Evolutionary conservation across 441 rosid species (phyloP).

Genomic region (Macaranga tanarius): DNA sequence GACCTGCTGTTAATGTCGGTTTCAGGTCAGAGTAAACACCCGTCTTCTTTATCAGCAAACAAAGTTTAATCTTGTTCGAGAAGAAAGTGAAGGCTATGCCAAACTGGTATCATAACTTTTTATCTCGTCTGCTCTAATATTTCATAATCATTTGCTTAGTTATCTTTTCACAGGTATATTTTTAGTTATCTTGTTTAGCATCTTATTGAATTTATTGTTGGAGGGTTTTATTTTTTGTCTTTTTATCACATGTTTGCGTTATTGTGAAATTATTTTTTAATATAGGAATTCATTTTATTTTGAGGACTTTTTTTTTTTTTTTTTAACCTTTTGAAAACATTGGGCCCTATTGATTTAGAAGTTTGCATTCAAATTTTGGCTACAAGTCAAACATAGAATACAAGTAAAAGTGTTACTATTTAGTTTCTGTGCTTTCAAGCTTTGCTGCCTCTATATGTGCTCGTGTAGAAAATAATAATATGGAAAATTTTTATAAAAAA

Average conservation of each 20-base stretch:
- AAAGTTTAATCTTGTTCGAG: constrained; percentile 96
- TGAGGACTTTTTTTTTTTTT: not conserved
- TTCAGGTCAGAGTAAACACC: constrained; percentile 97
- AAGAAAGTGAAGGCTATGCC: constrained; percentile 99
- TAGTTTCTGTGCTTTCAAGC: not conserved
- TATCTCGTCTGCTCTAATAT: not conserved
- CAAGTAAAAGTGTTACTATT: not conserved
- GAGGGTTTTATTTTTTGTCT: not conserved
- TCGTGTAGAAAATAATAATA: not conserved
- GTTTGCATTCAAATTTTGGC: not conserved
- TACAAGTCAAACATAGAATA: not conserved
- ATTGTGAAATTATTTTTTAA: no score
- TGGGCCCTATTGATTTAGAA: not conserved
- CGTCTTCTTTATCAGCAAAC: constrained; percentile 99
- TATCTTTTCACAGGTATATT: no score
- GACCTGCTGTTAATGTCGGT: constrained; percentile 28
- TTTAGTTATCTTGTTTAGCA: no score
- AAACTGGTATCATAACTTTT: constrained; percentile 67
- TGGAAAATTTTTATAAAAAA: not conserved
- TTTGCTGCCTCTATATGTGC: not conserved
- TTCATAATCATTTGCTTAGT: not conserved
- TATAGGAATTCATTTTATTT: no score
- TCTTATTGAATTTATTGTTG: not conserved
- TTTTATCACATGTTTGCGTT: no score
- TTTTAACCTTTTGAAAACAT: not conserved